A percentile compares a stretch with the other conserved stretches of the same genome.
Conservation (phyloP, 116 monocot species). For the Dioscorea cayenensis region DNA sequence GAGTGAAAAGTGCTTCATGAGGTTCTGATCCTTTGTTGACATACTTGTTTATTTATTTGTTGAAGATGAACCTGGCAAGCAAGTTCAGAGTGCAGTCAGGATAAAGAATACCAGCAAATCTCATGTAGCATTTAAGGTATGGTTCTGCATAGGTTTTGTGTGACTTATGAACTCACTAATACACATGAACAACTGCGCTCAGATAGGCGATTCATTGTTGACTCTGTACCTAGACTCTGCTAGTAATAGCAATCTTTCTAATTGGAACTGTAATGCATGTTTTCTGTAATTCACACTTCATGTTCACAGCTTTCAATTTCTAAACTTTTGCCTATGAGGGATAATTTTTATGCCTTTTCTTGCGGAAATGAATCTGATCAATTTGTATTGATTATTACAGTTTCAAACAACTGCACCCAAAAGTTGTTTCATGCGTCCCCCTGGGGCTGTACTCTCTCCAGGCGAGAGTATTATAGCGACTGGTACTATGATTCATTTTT, state of each 20-base stretch:
- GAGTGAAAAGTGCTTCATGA: background rate
- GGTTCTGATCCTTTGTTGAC: background rate
- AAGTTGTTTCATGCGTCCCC: slow-evolving; percentile 78
- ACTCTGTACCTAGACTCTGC: too few relatives aligned
- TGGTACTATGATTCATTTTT: slow-evolving; percentile 20
- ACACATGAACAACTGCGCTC: too few relatives aligned
- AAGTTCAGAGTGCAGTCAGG: slow-evolving; percentile 63
- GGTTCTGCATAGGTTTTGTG: background rate
- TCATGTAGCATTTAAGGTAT: slow-evolving; percentile 71
- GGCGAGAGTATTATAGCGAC: slow-evolving; percentile 62
- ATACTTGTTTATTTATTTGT: background rate
- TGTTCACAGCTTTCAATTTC: background rate
- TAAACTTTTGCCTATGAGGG: too few relatives aligned
- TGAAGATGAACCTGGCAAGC: slow-evolving; percentile 80
- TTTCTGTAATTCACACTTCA: background rate
- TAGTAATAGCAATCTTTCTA: too few relatives aligned
- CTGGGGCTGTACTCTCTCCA: slow-evolving; percentile 53
- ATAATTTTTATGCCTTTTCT: background rate
- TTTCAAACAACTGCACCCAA: slow-evolving; percentile 83
- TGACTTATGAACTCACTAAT: background rate
- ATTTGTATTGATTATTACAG: slow-evolving; percentile 18
- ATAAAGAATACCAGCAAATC: slow-evolving; percentile 76
- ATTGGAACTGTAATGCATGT: background rate
- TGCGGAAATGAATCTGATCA: background rate
- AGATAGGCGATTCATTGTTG: too few relatives aligned